Evolutionary conservation across 352 stramenopile genomes (phyloP).

Genomic region (Pythium sukuiense): DNA sequence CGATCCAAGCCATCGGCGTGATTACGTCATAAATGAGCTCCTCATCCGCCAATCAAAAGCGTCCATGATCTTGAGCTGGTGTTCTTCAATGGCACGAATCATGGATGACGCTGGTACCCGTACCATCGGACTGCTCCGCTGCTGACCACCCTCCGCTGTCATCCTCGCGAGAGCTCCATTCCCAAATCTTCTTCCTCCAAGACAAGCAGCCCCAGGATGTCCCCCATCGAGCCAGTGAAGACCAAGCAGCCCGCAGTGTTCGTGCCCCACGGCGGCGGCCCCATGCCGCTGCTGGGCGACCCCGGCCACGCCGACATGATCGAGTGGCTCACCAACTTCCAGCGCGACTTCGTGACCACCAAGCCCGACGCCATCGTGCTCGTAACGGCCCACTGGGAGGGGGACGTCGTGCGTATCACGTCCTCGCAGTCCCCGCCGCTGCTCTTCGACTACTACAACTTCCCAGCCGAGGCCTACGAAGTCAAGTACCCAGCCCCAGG

Average conservation of each 20-base stretch:
- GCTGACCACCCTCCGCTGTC: no score
- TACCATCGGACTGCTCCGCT: no score
- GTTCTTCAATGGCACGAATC: no score
- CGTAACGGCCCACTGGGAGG: slow-evolving; percentile 88
- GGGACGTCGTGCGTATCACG: slow-evolving; percentile 38
- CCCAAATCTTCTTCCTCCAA: no score
- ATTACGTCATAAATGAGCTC: no score
- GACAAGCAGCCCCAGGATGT: no score
- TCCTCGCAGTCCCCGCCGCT: slow-evolving; percentile 57
- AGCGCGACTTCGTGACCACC: slow-evolving; percentile 30
- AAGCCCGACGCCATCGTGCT: slow-evolving; percentile 76
- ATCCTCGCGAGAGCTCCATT: no score
- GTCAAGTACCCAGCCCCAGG: slow-evolving; percentile 82
- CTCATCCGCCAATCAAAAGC: no score
- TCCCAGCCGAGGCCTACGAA: slow-evolving; percentile 85
- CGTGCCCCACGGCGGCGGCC: slow-evolving; percentile 54
- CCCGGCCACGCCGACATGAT: slow-evolving; percentile 35
- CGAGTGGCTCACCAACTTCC: slow-evolving; percentile 46
- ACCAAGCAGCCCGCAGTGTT: neutral
- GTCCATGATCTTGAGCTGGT: no score
- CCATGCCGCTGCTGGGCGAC: slow-evolving; percentile 60
- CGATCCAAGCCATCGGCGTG: no score
- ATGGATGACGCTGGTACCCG: no score
- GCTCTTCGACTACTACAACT: slow-evolving; percentile 91
- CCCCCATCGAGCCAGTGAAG: no score